Evolutionary conservation across 116 monocot genomes (phyloP).

Genomic region (Iris pallida): DNA sequence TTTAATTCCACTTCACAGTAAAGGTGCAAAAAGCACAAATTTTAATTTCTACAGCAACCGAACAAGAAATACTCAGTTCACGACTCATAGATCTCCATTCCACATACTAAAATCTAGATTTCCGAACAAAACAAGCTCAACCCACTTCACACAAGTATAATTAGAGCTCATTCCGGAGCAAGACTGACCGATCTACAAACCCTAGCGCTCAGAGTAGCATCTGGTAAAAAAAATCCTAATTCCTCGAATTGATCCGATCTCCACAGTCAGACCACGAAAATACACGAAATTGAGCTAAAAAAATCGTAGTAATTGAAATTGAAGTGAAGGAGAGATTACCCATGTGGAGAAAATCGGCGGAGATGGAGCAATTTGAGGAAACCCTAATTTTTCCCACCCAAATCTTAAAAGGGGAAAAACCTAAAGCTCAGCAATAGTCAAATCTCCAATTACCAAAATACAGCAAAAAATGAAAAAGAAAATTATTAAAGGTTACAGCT

Average conservation of each 20-base stretch:
- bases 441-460: background rate
- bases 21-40: background rate
- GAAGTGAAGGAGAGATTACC: constrained; percentile 15
- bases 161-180: background rate
- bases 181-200: background rate
- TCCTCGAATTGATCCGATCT: background rate
- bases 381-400: constrained; percentile 12
- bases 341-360: constrained; percentile 4
- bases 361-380: constrained; percentile 10
- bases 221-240: background rate
- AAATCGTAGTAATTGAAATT: background rate
- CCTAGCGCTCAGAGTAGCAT: background rate
- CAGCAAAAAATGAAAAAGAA: background rate
- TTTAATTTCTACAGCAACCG: constrained; percentile 3
- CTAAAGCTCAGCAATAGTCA: constrained; percentile 6
- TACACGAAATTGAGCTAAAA: constrained; percentile 1
- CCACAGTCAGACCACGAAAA: background rate
- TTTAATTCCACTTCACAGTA: background rate
- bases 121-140: background rate
- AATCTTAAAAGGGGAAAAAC: constrained; percentile 7
- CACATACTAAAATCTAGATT: background rate
- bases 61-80: background rate
- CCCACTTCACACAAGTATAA: background rate
- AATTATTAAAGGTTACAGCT: background rate
- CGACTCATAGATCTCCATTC: background rate